phyloP scores from a whole-genome alignment of 2,329 filamentous ascomycete genomes.

The Penicillium sp. region DNA sequence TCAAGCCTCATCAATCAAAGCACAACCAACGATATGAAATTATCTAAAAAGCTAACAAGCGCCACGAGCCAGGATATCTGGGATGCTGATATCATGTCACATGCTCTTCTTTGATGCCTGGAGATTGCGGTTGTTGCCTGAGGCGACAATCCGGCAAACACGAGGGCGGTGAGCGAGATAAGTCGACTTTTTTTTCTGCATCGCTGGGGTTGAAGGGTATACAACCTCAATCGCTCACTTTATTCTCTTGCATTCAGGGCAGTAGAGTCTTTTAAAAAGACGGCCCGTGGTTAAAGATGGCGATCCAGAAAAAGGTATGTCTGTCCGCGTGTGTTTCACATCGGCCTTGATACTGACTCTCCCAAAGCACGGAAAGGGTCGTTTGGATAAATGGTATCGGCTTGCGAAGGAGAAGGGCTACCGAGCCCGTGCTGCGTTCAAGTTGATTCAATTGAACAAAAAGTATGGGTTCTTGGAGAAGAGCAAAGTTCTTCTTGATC shows the following conservation, averaged over 20 bases:
- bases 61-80: conserved; percentile 19
- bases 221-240: conserved; percentile 13
- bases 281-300: conserved; percentile 56
- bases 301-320: conserved; percentile 83
- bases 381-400: conserved; percentile 98
- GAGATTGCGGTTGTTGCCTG: conserved; percentile 21
- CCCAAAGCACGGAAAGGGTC: conserved; percentile 79
- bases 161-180: conserved; percentile 28
- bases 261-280: conserved; percentile 23
- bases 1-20: conserved; percentile 22
- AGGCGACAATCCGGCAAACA: conserved; percentile 17
- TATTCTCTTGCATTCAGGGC: conserved; percentile 13
- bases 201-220: conserved; percentile 13
- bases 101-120: conserved; percentile 20
- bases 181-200: conserved; percentile 22
- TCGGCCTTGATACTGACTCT: conserved; percentile 26
- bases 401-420: conserved; percentile 98
- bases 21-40: conserved; percentile 5
- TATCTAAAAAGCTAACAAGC: conserved; percentile 7
- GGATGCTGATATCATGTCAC: conserved; percentile 38
- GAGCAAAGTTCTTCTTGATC: conserved; percentile 92
- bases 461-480: conserved; percentile 98
- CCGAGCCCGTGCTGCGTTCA: conserved; percentile 91
- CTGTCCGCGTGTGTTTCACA: conserved; percentile 6
- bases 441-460: conserved; percentile 96